Percentiles rank a stretch among this genome's conserved stretches.
Conservation (phyloP, 345 rosid genomes). For the Brassica napus region Da-Ae NC_063449.1:15780501-15781000, state of each 20-base stretch:
- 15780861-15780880: conserved; percentile 79
- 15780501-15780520: conserved; percentile 67
- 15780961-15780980: conserved; percentile 62
- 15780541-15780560: conserved; percentile 96
- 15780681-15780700: conserved; percentile 56
- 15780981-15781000: conserved; percentile 78
- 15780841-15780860: conserved; percentile 46
- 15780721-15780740: conserved; percentile 58
- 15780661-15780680: conserved; percentile 53
- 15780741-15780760: conserved; percentile 81
- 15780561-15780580: conserved; percentile 97
- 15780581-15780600: conserved; percentile 76
- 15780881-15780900: conserved; percentile 54
- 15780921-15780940: conserved; percentile 51
- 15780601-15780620: conserved; percentile 33
- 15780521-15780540: conserved; percentile 92
- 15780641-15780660: conserved; percentile 54
- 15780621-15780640: conserved; percentile 48
- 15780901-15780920: conserved; percentile 58
- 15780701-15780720: conserved; percentile 66
- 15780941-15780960: conserved; percentile 53
- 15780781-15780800: conserved; percentile 76
- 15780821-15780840: conserved; percentile 61
- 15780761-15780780: conserved; percentile 85
- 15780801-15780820: conserved; percentile 61